These are phyloP conservation scores for Amanita subjunquillea DNA, from an alignment of 768 basidiomycete genomes.

Conservation along the genomic window DNA sequence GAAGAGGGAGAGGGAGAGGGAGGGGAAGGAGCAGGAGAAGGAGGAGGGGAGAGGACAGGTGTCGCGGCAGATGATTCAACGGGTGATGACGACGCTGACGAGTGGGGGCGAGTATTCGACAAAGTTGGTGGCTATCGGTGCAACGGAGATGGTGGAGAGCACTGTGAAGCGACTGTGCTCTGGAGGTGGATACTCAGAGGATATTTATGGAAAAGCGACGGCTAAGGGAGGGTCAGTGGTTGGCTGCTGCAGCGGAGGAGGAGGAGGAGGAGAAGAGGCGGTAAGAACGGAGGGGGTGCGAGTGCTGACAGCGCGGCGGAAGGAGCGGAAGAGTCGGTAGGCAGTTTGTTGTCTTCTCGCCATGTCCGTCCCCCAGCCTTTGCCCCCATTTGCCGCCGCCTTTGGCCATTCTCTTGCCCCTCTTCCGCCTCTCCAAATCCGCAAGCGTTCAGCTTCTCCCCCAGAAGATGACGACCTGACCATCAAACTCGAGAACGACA, in stretches of 20 bases:
- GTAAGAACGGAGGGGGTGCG: slow-evolving; percentile 26
- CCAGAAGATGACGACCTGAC: not conserved
- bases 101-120: slow-evolving; percentile 74
- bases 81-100: slow-evolving; percentile 58
- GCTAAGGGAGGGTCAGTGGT: slow-evolving; percentile 20
- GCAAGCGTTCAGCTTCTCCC: not conserved
- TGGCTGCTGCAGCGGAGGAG: not conserved
- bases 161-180: slow-evolving; percentile 51
- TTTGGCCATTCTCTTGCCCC: slow-evolving; percentile 52
- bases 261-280: not conserved
- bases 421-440: slow-evolving; percentile 37
- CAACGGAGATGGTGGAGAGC: slow-evolving; percentile 61
- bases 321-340: slow-evolving; percentile 31
- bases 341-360: slow-evolving; percentile 5
- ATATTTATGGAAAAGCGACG: slow-evolving; percentile 60
- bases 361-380: slow-evolving; percentile 47
- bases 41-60: slow-evolving; percentile 49
- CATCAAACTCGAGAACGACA: slow-evolving; percentile 18
- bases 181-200: too few relatives aligned
- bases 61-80: slow-evolving; percentile 53
- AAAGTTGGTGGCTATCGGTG: slow-evolving; percentile 10
- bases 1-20: too few relatives aligned
- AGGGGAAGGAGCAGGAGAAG: too few relatives aligned
- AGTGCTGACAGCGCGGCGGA: slow-evolving; percentile 50
- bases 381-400: slow-evolving; percentile 73